Base-by-base conservation (phyloP, 75 land plant genomes). In the Chamaecyparis obtusa region DNA sequence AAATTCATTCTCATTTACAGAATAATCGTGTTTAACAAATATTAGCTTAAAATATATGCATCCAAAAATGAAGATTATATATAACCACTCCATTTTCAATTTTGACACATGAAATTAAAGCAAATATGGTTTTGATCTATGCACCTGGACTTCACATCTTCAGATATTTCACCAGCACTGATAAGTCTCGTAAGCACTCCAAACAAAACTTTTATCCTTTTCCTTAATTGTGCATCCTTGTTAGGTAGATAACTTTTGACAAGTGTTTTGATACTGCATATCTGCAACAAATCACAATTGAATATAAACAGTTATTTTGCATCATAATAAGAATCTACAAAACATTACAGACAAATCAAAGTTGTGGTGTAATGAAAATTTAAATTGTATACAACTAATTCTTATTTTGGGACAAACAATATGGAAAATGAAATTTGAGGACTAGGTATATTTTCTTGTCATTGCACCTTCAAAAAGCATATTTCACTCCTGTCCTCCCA, bases 171-270 rank as follows among this genome's bases (percentile, higher is more conserved):
- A 24, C 99, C 99, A 86, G 86, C 88, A 4, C 82, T 60, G 86
- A 98, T 93, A 21, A 96, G 86, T 74, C 90, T 93, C 13, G 86
- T 91, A 10, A 98, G 93, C 41, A 95, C 89, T 32, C 79, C 91
- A 24, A 97, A 46, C 44, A 97, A 92, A 9, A 91, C 88, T 86
- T 93, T 92, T 69, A 96, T 91, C 56, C 96, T 94, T 85, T 85
- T 89, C 36, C 99, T 95, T 86, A 90, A 87, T 84, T 95, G 97
- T n/a, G 93, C 93, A 90, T 96, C 95, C 86, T 92, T 95, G n/a
- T 88, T 85, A 56, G 99, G 99, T 76, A 98, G 89, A 85, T 92
- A 98, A 90, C 99, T 98, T 86, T 95, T 98, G n/a, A 98, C 98
- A 87, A 96, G 85, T 13, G 95, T 91, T 86, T 96, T 98, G 64